Evolutionary conservation across 2,329 filamentous ascomycete species (phyloP).

Genomic region (Cytospora leucostoma): DNA sequence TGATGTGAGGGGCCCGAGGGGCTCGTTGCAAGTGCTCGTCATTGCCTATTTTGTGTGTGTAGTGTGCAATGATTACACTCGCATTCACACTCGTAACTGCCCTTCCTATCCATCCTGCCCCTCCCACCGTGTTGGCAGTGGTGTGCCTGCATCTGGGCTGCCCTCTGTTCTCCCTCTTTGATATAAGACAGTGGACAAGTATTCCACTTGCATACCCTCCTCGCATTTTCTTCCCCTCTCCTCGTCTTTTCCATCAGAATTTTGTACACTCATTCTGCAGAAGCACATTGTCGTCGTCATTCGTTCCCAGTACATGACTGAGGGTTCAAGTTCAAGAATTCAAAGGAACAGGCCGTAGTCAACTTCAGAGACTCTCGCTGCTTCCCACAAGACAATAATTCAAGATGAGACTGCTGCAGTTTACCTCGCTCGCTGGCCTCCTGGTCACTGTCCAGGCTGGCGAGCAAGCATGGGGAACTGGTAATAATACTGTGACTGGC

Average conservation of each 20-base stretch:
- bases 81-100: background rate
- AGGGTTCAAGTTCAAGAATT: background rate
- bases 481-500: constrained; percentile 9
- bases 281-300: constrained; percentile 17
- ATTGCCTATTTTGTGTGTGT: background rate
- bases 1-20: constrained; percentile 16
- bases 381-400: constrained; percentile 8
- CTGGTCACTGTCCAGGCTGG: constrained; percentile 24
- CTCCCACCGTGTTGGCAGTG: background rate
- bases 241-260: constrained; percentile 3
- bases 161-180: constrained; percentile 11
- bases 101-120: constrained; percentile 6
- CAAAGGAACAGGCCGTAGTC: background rate
- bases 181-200: constrained; percentile 19
- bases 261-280: constrained; percentile 19
- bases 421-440: constrained; percentile 24
- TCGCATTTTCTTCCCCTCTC: constrained; percentile 14
- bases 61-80: background rate
- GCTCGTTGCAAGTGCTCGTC: background rate
- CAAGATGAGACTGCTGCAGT: constrained; percentile 31
- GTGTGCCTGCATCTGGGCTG: constrained; percentile 8
- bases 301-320: constrained; percentile 4
- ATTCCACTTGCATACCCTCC: constrained; percentile 6
- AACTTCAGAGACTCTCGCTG: constrained; percentile 10
- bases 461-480: constrained; percentile 31